Percentiles rank a stretch among this genome's conserved stretches.
phyloP scores from a whole-genome alignment of 176 grass and related monocot genomes.

The Bothriochloa decipiens region DNA sequence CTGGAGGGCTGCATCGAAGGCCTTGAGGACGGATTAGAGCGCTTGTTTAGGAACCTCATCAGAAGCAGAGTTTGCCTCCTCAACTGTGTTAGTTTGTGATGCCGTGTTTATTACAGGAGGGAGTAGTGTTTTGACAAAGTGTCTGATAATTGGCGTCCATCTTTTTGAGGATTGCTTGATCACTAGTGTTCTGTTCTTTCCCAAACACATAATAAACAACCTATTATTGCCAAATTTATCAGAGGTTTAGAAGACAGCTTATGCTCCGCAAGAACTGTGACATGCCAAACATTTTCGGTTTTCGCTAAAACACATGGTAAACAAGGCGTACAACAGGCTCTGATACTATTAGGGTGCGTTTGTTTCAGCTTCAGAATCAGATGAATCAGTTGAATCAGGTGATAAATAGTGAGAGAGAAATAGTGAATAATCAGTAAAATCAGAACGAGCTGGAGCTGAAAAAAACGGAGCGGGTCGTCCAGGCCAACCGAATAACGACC shows the following conservation, averaged over 20 bases:
- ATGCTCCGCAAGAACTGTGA: background rate
- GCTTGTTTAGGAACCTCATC: conserved; percentile 32
- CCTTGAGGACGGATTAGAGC: conserved; percentile 7
- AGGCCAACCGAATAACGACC: background rate
- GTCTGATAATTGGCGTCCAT: background rate
- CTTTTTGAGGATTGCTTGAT: conserved; percentile 15
- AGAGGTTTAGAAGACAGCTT: background rate
- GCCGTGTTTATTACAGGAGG: background rate
- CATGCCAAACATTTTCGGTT: background rate
- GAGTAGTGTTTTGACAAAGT: background rate
- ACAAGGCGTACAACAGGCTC: background rate
- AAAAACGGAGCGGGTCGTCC: too few relatives aligned
- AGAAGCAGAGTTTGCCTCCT: conserved; percentile 15
- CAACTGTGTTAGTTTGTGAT: conserved; percentile 17
- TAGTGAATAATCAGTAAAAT: too few relatives aligned
- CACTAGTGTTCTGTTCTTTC: background rate
- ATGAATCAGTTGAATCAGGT: too few relatives aligned
- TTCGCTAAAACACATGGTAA: background rate
- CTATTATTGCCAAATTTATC: background rate
- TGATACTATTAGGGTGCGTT: too few relatives aligned
- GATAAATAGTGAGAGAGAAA: too few relatives aligned
- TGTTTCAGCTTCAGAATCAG: too few relatives aligned
- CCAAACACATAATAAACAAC: background rate
- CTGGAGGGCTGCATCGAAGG: conserved; percentile 18
- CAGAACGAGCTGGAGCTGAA: too few relatives aligned